Evolutionary conservation across 2,329 filamentous ascomycete species (phyloP).

Genomic region (Paradendryphiella salina): DNA sequence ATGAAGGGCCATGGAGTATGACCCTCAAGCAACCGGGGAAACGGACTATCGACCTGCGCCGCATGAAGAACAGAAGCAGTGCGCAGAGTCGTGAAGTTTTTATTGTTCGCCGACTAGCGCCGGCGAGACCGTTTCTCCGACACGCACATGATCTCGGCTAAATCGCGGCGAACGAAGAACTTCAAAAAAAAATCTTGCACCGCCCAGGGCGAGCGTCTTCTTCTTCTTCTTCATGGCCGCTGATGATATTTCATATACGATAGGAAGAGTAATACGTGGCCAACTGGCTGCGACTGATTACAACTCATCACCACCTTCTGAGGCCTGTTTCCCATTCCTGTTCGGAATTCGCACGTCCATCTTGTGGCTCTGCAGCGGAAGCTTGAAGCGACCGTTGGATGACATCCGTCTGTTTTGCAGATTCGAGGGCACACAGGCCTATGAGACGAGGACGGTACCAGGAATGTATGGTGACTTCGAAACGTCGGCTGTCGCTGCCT

Average conservation of each 20-base stretch:
- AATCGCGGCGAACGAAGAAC: conserved; percentile 1
- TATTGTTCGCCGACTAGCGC: conserved; percentile 16
- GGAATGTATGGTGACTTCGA: conserved; percentile 17
- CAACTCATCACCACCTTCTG: conserved; percentile 24
- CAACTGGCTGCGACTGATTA: conserved; percentile 21
- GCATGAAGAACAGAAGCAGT: conserved; percentile 70
- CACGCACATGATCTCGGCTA: conserved; percentile 7
- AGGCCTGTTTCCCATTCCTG: conserved; percentile 19
- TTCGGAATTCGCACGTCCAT: not conserved
- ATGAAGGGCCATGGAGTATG: conserved; percentile 56
- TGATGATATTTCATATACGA: conserved; percentile 39
- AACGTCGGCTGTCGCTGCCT: conserved; percentile 10
- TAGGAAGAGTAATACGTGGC: conserved; percentile 19
- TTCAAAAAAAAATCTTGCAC: conserved; percentile 5
- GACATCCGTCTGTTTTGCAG: conserved; percentile 9
- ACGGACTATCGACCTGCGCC: conserved; percentile 69
- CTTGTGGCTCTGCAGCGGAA: conserved; percentile 7
- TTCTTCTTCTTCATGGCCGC: conserved; percentile 34
- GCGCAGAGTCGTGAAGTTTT: conserved; percentile 24
- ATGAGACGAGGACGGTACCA: conserved; percentile 14
- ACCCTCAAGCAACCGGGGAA: conserved; percentile 78
- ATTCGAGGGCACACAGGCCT: conserved; percentile 15
- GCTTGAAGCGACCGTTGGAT: conserved; percentile 14
- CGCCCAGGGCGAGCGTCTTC: not conserved
- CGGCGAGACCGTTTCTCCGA: conserved; percentile 5